Percentiles rank a stretch among this genome's conserved stretches.
Conservation (phyloP, 371 early-diverging fungal species). For the Mucor saturninus region DNA sequence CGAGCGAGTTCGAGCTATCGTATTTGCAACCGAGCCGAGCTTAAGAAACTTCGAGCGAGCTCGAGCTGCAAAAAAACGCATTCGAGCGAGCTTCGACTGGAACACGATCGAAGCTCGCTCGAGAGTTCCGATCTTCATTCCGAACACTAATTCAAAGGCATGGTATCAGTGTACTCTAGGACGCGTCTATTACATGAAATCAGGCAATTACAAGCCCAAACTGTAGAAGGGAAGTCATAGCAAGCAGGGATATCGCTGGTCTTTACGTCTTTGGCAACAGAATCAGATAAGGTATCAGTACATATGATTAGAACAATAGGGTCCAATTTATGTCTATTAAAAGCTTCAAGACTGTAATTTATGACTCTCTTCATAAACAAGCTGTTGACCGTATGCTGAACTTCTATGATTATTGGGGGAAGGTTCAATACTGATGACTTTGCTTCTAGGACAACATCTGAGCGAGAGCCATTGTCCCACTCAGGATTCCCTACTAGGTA, state of each 20-base stretch:
- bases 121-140: no score
- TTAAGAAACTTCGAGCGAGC: no score
- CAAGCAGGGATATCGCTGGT: conserved; percentile 20
- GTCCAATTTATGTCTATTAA: conserved; percentile 17
- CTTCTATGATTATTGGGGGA: conserved; percentile 22
- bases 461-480: conserved; percentile 26
- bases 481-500: conserved; percentile 22
- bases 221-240: conserved; percentile 25
- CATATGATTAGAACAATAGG: conserved; percentile 19
- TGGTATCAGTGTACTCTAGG: conserved; percentile 18
- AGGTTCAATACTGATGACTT: conserved; percentile 16
- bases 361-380: conserved; percentile 20
- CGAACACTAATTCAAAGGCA: conserved; percentile 22
- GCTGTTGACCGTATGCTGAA: conserved; percentile 14
- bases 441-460: conserved; percentile 22
- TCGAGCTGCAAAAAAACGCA: no score
- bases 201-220: conserved; percentile 24
- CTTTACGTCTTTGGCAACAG: conserved; percentile 18
- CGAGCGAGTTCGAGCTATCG: no score
- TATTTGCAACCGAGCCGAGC: no score
- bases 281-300: conserved; percentile 19
- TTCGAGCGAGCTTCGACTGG: no score
- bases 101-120: no score
- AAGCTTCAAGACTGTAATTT: conserved; percentile 24
- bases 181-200: conserved; percentile 21